Evolutionary conservation across 805 yeast species (phyloP).

Genomic region (Metschnikowia matae): DNA sequence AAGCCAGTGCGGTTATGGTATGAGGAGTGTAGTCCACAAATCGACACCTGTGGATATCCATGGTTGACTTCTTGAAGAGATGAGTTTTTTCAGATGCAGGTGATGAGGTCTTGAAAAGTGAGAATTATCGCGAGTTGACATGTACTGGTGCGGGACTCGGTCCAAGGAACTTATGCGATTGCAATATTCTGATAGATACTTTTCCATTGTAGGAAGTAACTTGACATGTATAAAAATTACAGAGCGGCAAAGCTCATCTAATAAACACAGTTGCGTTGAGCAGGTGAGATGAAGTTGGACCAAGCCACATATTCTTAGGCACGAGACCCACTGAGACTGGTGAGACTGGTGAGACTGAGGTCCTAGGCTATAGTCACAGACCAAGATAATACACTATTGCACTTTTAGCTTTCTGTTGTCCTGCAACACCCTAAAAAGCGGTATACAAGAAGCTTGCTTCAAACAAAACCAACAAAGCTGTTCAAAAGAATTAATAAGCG

Average conservation of each 20-base stretch:
- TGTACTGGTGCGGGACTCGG: conserved; percentile 2
- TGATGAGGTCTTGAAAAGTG: conserved; percentile 10
- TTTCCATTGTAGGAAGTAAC: background rate
- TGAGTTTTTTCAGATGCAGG: conserved; percentile 17
- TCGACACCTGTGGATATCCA: conserved; percentile 86
- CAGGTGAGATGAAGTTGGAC: background rate
- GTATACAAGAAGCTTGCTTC: background rate
- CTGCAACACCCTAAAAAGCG: conserved; percentile 7
- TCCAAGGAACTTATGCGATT: background rate
- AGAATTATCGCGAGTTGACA: conserved; percentile 2
- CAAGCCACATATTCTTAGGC: background rate
- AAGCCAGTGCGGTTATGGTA: conserved; percentile 75
- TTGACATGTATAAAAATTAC: background rate
- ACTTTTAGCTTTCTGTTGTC: conserved; percentile 5
- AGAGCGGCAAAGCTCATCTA: background rate
- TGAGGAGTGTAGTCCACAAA: conserved; percentile 88
- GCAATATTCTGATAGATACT: background rate
- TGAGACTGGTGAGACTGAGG: background rate
- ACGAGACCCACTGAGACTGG: background rate
- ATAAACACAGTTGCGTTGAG: background rate
- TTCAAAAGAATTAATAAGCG: conserved; percentile 34
- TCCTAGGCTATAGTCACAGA: background rate
- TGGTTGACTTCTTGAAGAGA: conserved; percentile 19
- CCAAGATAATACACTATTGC: background rate
- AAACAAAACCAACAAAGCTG: conserved; percentile 41